A percentile compares a stretch with the other conserved stretches of the same genome.
Conservation (phyloP, 495 filamentous ascomycete genomes). For the Barbatosphaeria neglecta region DNA sequence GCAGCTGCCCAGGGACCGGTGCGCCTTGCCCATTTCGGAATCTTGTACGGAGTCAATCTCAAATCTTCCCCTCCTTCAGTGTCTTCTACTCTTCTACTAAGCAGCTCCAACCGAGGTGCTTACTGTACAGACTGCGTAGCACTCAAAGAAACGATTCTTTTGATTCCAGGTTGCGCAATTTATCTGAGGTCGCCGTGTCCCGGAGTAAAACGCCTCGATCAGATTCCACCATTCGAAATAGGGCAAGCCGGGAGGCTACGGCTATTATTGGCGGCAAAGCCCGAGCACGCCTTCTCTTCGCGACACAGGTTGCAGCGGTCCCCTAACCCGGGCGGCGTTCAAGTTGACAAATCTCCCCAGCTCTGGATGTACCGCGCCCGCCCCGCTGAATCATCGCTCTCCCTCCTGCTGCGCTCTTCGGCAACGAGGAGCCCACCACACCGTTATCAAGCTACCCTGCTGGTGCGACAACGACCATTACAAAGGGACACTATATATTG, state of each 20-base stretch:
- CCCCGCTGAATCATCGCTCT: neutral
- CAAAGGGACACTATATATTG: constrained; percentile 5
- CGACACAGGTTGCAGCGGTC: no score
- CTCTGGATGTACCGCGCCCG: no score
- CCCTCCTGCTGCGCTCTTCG: neutral
- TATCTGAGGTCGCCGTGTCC: neutral
- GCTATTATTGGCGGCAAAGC: neutral
- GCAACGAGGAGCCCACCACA: neutral
- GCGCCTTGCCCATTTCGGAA: no score
- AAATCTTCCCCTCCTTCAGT: neutral
- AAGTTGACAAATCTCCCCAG: neutral
- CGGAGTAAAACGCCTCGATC: no score
- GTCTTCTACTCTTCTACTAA: no score
- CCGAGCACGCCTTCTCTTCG: neutral
- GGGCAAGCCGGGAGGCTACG: neutral
- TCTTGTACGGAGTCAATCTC: no score
- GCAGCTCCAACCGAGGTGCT: no score
- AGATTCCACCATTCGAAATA: no score
- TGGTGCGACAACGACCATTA: neutral
- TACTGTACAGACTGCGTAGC: no score
- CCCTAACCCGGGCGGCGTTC: neutral
- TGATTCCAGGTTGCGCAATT: neutral
- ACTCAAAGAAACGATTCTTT: neutral
- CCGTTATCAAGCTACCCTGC: neutral
- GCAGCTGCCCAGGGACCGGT: neutral